Evolutionary conservation across 2,329 filamentous ascomycete genomes (phyloP).

Genomic region (Botrytis cinerea): DNA sequence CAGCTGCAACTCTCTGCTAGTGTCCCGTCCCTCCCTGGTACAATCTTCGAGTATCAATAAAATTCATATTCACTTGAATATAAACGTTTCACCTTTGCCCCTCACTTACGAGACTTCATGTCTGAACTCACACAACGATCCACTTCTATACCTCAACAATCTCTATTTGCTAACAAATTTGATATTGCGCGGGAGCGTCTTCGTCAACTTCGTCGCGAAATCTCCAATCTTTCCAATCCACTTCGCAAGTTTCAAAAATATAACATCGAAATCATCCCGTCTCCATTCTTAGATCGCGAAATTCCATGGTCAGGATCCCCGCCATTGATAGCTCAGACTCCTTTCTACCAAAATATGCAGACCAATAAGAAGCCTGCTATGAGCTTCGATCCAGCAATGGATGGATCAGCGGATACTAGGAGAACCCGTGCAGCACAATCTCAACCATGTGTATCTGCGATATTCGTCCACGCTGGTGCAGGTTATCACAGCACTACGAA

Average conservation of each 20-base stretch:
- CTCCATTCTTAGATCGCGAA: conserved; percentile 26
- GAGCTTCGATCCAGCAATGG: conserved; percentile 32
- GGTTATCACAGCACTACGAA: conserved; percentile 90
- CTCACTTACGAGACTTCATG: conserved; percentile 18
- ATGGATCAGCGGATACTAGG: conserved; percentile 37
- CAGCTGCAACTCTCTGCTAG: neutral
- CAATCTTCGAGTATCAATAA: neutral
- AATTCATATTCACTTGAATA: conserved; percentile 14
- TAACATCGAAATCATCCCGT: conserved; percentile 26
- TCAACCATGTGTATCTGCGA: conserved; percentile 58
- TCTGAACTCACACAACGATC: conserved; percentile 27
- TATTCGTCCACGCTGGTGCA: conserved; percentile 94
- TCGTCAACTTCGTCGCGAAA: conserved; percentile 29
- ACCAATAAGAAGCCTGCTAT: neutral
- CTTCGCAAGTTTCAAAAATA: conserved; percentile 28
- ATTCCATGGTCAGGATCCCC: conserved; percentile 22
- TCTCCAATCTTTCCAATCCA: conserved; percentile 27
- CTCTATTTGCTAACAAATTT: conserved; percentile 26
- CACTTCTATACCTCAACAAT: conserved; percentile 25
- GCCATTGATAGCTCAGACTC: neutral
- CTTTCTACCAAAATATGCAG: conserved; percentile 10
- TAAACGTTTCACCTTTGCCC: conserved; percentile 13
- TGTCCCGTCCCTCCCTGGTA: neutral
- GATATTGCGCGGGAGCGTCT: conserved; percentile 29
- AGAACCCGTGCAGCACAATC: conserved; percentile 20